These are phyloP conservation scores for Ammopiptanthus mongolicus DNA, from an alignment of 306 rosid genomes.

Conservation along the genomic window DNA sequence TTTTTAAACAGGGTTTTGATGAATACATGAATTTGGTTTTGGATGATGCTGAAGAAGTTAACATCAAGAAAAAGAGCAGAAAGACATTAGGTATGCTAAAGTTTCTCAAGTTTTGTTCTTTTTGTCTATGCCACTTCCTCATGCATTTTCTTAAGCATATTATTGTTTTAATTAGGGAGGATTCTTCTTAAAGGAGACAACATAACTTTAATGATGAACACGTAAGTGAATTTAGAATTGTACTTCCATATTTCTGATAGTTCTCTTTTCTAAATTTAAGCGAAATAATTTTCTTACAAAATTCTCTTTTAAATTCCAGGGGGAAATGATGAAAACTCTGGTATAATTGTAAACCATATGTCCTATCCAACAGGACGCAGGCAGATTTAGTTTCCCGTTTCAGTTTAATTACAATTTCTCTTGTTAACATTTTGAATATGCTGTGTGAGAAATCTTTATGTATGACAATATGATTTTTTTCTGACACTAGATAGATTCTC, in stretches of 20 bases:
- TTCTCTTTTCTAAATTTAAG: neutral
- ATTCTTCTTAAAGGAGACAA: slow-evolving; percentile 88
- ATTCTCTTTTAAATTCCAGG: slow-evolving; percentile 34
- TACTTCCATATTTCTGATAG: neutral
- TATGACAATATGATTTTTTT: neutral
- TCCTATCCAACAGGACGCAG: slow-evolving; percentile 17
- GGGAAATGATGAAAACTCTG: slow-evolving; percentile 48
- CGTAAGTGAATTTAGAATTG: slow-evolving; percentile 45
- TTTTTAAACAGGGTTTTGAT: slow-evolving; percentile 55
- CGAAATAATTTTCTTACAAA: neutral
- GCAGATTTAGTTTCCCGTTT: slow-evolving; percentile 4
- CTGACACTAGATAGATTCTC: neutral
- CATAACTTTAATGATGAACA: slow-evolving; percentile 83
- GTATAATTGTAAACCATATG: neutral
- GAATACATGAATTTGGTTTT: slow-evolving; percentile 70
- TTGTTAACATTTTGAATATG: neutral
- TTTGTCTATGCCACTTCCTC: neutral
- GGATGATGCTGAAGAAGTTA: slow-evolving; percentile 74
- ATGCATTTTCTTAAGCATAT: slow-evolving; percentile 19
- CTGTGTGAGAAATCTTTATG: neutral
- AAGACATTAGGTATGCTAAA: slow-evolving; percentile 50
- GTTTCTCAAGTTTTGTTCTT: neutral
- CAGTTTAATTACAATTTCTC: neutral
- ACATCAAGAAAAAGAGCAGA: slow-evolving; percentile 69
- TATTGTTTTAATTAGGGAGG: slow-evolving; percentile 49